A percentile compares a stretch with the other conserved stretches of the same genome.
These are phyloP conservation scores for Collybia sordida DNA, from an alignment of 768 basidiomycete species.

Conservation along the genomic window DNA sequence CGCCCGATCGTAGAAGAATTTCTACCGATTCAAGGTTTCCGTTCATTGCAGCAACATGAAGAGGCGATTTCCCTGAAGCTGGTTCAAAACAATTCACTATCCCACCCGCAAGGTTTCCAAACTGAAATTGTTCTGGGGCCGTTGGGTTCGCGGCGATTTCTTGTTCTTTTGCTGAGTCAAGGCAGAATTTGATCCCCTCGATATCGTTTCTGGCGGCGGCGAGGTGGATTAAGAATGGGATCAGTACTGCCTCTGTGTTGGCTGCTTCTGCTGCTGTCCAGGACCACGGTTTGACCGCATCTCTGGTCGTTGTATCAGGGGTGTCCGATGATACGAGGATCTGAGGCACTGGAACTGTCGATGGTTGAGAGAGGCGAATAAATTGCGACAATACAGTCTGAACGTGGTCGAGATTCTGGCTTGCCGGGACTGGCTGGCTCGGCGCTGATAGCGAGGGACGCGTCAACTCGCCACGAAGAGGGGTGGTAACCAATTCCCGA, in stretches of 20 bases:
- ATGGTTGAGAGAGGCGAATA: constrained; percentile 53
- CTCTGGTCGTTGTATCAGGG: constrained; percentile 37
- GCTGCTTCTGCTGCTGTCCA: constrained; percentile 77
- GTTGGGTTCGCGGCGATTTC: constrained; percentile 21
- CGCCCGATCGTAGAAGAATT: constrained; percentile 67
- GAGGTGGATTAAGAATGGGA: constrained; percentile 78
- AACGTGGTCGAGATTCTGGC: constrained; percentile 57
- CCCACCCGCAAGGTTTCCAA: constrained; percentile 56
- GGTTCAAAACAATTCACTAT: constrained; percentile 72
- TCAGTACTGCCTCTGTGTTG: constrained; percentile 65
- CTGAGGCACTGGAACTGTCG: constrained; percentile 29
- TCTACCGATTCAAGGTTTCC: constrained; percentile 48
- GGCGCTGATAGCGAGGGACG: constrained; percentile 43
- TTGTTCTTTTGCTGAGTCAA: constrained; percentile 31
- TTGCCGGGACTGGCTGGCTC: constrained; percentile 38
- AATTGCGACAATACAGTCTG: constrained; percentile 68
- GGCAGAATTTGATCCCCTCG: constrained; percentile 61
- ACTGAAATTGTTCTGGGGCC: constrained; percentile 26
- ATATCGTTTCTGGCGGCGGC: constrained; percentile 73
- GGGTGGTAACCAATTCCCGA: constrained; percentile 69
- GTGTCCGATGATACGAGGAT: constrained; percentile 37
- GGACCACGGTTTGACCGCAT: constrained; percentile 68
- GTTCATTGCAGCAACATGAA: constrained; percentile 78
- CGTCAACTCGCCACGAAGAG: constrained; percentile 89
- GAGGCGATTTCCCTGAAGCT: constrained; percentile 69